phyloP scores from a whole-genome alignment of 1,139 yeast species.

The Hansenula anomala region DNA sequence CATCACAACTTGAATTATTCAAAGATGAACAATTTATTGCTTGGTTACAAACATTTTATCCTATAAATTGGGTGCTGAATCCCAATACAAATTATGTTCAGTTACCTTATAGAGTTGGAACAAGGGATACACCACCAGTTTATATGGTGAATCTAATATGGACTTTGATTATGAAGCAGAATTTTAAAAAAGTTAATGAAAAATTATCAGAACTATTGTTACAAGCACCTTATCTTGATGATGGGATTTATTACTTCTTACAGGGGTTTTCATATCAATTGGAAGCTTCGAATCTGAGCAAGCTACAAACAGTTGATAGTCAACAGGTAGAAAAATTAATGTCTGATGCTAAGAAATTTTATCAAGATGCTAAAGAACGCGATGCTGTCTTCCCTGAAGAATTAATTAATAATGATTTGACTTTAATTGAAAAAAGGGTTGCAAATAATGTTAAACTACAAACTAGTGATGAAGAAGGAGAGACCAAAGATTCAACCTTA shows the following conservation, averaged over 20 bases:
- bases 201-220: conserved; percentile 13
- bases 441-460: too few species aligned
- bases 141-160: conserved; percentile 13
- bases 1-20: background rate
- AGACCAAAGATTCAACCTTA: too few species aligned
- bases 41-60: conserved; percentile 16
- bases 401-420: conserved; percentile 10
- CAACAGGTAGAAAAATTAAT: conserved; percentile 10
- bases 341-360: conserved; percentile 7
- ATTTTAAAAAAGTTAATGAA: conserved; percentile 14
- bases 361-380: conserved; percentile 4
- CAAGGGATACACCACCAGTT: conserved; percentile 10
- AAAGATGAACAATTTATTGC: conserved; percentile 20
- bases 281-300: conserved; percentile 10
- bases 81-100: background rate
- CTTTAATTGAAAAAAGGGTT: conserved; percentile 5
- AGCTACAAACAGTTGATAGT: conserved; percentile 1
- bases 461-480: too few species aligned
- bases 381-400: conserved; percentile 14
- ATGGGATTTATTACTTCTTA: conserved; percentile 18
- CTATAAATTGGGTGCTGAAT: background rate
- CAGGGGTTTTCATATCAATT: conserved; percentile 18
- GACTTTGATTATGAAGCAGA: conserved; percentile 14
- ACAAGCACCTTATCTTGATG: conserved; percentile 13
- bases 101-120: conserved; percentile 9